phyloP scores from a whole-genome alignment of 1,139 yeast species.

The Candida tropicalis region DNA sequence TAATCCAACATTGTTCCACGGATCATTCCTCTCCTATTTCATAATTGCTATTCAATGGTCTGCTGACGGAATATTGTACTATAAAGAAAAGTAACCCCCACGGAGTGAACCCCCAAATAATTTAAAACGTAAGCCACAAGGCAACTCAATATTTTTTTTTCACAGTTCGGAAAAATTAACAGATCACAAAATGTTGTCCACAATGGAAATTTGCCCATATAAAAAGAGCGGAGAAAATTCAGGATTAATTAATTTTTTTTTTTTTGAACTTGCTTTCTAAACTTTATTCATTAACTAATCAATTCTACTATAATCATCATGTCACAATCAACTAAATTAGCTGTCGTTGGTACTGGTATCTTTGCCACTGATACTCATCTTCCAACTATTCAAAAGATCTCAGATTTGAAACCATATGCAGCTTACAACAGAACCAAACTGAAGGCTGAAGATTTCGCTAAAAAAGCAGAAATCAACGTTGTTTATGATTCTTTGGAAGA shows the following conservation, averaged over 20 bases:
- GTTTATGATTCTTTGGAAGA: constrained; percentile 69
- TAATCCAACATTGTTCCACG: neutral
- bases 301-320: constrained; percentile 4
- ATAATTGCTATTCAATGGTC: neutral
- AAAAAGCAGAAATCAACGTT: constrained; percentile 55
- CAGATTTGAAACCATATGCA: constrained; percentile 43
- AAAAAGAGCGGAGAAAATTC: constrained; percentile 1
- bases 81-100: neutral
- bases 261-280: neutral
- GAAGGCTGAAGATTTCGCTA: constrained; percentile 83
- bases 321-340: constrained; percentile 51
- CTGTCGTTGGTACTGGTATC: constrained; percentile 88
- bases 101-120: constrained; percentile 1
- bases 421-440: constrained; percentile 81
- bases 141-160: neutral
- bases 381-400: constrained; percentile 61
- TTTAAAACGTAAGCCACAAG: neutral
- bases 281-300: neutral
- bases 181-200: constrained; percentile 1
- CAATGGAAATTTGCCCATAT: neutral
- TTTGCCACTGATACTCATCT: constrained; percentile 84
- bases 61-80: neutral
- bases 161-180: neutral
- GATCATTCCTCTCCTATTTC: neutral
- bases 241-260: neutral